Conservation (phyloP, 257 asterid genomes). For the Solanum neorickii region DNA sequence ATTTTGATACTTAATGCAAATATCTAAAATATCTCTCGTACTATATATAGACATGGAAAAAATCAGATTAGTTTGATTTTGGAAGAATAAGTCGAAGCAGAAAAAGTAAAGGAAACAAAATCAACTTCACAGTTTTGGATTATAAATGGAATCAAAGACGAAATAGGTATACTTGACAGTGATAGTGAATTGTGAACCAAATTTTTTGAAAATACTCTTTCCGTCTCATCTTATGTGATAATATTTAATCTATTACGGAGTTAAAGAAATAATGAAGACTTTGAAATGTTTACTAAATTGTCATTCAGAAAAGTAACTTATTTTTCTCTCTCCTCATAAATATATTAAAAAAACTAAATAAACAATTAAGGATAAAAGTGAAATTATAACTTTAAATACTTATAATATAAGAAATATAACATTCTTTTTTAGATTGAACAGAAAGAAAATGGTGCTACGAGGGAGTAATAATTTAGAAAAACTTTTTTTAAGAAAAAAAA, state of each 20-base stretch:
- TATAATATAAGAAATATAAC: too few relatives aligned
- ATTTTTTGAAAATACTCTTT: background rate
- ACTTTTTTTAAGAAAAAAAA: too few relatives aligned
- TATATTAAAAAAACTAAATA: too few relatives aligned
- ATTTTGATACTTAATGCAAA: background rate
- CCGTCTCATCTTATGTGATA: rapidly evolving
- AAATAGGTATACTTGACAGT: background rate
- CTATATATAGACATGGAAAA: background rate
- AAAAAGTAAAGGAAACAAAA: background rate
- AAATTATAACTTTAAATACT: too few relatives aligned
- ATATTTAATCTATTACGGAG: rapidly evolving
- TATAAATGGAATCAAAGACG: background rate
- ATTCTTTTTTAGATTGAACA: too few relatives aligned
- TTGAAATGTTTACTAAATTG: too few relatives aligned
- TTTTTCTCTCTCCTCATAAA: too few relatives aligned
- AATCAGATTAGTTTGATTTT: background rate
- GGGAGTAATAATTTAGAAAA: background rate
- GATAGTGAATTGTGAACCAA: background rate
- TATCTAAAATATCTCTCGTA: background rate
- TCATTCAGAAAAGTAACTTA: too few relatives aligned
- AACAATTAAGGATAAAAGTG: rapidly evolving
- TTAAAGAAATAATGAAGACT: too few relatives aligned
- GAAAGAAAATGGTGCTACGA: too few relatives aligned
- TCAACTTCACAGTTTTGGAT: background rate
- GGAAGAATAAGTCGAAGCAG: background rate